Evolutionary conservation across 208 protist genomes (phyloP).

Genomic region (Angomonas ambiguus): DNA sequence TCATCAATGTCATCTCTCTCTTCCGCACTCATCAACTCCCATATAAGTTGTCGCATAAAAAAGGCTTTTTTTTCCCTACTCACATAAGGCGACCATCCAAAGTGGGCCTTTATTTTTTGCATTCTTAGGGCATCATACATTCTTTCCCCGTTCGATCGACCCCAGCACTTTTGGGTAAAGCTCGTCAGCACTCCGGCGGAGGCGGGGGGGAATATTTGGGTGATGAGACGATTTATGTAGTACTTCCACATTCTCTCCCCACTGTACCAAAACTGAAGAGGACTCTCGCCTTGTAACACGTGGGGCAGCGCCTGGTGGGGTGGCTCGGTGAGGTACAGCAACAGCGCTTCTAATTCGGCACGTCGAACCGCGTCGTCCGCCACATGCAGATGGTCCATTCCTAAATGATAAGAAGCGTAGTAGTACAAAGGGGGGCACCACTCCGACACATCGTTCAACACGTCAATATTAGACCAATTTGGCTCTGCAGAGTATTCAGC

Average conservation of each 20-base stretch:
- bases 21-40: constrained; percentile 67
- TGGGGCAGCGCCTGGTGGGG: constrained; percentile 74
- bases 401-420: constrained; percentile 44
- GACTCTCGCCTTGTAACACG: constrained; percentile 62
- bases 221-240: constrained; percentile 54
- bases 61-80: constrained; percentile 83
- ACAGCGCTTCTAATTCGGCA: constrained; percentile 68
- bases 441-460: constrained; percentile 19
- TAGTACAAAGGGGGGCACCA: constrained; percentile 37
- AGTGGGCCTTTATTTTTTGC: constrained; percentile 64
- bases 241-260: constrained; percentile 85
- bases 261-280: constrained; percentile 69
- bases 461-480: constrained; percentile 7
- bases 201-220: constrained; percentile 65
- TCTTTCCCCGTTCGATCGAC: constrained; percentile 73
- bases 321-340: constrained; percentile 54
- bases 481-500: neutral
- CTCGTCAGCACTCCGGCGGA: constrained; percentile 86
- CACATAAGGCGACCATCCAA: constrained; percentile 73
- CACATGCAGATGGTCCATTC: constrained; percentile 69
- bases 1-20: constrained; percentile 50
- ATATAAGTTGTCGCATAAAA: constrained; percentile 77
- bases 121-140: constrained; percentile 84
- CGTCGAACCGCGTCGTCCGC: constrained; percentile 72
- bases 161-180: constrained; percentile 91